phyloP scores from a whole-genome alignment of 306 rosid genomes.

The Erythrophleum fordii region DNA sequence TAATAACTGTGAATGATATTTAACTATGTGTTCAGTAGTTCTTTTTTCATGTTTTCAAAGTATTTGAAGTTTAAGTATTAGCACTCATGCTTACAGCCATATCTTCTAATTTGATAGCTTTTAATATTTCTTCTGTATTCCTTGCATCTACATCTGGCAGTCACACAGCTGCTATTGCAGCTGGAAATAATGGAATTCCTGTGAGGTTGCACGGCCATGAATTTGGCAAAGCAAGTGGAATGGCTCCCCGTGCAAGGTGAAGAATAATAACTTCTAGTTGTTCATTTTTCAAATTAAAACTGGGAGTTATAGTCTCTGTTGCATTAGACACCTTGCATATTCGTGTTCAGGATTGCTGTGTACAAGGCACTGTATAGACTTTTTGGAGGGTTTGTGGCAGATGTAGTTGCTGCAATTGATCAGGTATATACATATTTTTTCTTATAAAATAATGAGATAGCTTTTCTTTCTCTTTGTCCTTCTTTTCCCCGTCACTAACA shows the following conservation, averaged over 20 bases:
- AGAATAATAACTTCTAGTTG: conserved; percentile 37
- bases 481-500: neutral
- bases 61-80: conserved; percentile 18
- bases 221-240: conserved; percentile 98
- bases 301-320: conserved; percentile 32
- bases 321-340: conserved; percentile 30
- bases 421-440: conserved; percentile 64
- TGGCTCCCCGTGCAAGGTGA: conserved; percentile 99
- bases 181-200: conserved; percentile 98
- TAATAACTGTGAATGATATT: neutral
- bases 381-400: conserved; percentile 96
- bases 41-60: conserved; percentile 14
- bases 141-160: conserved; percentile 53
- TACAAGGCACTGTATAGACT: conserved; percentile 96
- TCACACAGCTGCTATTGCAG: conserved; percentile 98
- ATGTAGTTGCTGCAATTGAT: conserved; percentile 99
- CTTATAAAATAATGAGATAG: conserved; percentile 2
- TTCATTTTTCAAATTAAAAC: conserved; percentile 33
- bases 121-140: conserved; percentile 27
- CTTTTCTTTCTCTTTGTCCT: neutral
- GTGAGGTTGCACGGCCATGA: conserved; percentile 95
- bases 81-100: conserved; percentile 22
- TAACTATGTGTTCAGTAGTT: conserved; percentile 1
- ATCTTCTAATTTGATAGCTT: conserved; percentile 18
- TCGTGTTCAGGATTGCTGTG: conserved; percentile 87